A percentile compares a stretch with the other conserved stretches of the same genome.
Evolutionary conservation across 2,329 filamentous ascomycete genomes (phyloP).

Genomic region (Pseudohalonectria lignicola): DNA sequence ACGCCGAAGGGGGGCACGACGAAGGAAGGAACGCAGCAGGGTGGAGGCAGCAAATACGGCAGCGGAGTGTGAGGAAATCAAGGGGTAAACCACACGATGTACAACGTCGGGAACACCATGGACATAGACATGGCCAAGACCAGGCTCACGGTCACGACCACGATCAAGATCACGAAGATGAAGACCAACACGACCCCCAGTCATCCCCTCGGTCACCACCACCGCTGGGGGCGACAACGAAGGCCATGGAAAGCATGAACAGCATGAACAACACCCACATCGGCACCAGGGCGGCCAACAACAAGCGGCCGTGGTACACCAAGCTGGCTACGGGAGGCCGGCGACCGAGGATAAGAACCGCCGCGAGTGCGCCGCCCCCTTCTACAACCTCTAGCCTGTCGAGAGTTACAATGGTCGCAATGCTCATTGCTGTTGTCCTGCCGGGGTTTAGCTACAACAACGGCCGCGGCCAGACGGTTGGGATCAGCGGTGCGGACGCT

Average conservation of each 20-base stretch:
- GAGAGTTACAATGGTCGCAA: slow-evolving; percentile 32
- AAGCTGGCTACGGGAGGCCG: slow-evolving; percentile 26
- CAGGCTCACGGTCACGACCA: background rate
- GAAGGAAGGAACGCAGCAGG: slow-evolving; percentile 11
- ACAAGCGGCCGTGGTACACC: slow-evolving; percentile 28
- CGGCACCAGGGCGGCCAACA: slow-evolving; percentile 7
- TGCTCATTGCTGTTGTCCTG: slow-evolving; percentile 39
- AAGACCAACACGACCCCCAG: background rate
- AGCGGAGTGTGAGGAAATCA: too few species aligned
- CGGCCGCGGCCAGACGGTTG: slow-evolving; percentile 24
- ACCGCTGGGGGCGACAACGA: slow-evolving; percentile 4
- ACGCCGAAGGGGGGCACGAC: slow-evolving; percentile 5
- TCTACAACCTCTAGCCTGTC: slow-evolving; percentile 27
- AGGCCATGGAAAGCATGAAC: slow-evolving; percentile 5
- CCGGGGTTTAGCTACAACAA: slow-evolving; percentile 33
- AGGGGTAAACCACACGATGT: too few species aligned
- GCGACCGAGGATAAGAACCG: slow-evolving; percentile 30
- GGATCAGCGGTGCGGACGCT: slow-evolving; percentile 33
- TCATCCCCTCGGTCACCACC: background rate
- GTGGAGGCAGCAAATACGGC: too few species aligned
- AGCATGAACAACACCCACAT: slow-evolving; percentile 1
- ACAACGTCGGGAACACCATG: too few species aligned
- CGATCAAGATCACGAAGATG: background rate
- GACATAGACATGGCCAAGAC: too few species aligned
- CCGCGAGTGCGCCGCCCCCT: slow-evolving; percentile 28